These are phyloP conservation scores for Macadamia integrifolia DNA, from an alignment of 164 flowering plant genomes.

Conservation along the genomic window DNA sequence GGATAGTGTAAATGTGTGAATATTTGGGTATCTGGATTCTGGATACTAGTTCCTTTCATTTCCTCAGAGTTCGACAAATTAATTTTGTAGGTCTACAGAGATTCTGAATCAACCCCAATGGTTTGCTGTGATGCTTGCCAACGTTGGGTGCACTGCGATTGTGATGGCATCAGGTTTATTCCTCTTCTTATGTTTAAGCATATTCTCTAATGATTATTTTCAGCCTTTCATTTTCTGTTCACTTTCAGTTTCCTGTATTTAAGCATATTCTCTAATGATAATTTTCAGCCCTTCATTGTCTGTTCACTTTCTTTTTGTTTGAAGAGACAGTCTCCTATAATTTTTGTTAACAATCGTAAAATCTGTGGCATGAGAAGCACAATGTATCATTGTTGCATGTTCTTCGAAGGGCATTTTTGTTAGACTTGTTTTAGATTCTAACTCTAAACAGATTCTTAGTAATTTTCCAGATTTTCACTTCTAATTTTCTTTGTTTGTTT, in stretches of 20 bases:
- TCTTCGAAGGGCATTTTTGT: not conserved
- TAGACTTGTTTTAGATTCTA: too few relatives aligned
- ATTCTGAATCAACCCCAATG: constrained; percentile 98
- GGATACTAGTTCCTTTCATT: not conserved
- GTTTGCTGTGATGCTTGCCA: constrained; percentile 98
- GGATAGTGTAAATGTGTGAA: not conserved
- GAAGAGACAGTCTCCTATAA: too few relatives aligned
- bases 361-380: not conserved
- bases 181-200: not conserved
- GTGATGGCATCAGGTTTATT: constrained; percentile 92
- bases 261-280: not conserved
- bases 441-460: too few relatives aligned
- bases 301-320: not conserved
- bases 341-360: not conserved
- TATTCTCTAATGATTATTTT: not conserved
- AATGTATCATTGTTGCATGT: not conserved
- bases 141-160: constrained; percentile 96
- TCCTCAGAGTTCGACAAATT: not conserved
- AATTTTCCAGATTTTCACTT: too few relatives aligned
- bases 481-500: too few relatives aligned
- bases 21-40: not conserved
- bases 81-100: constrained; percentile 84
- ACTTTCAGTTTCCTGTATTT: not conserved
- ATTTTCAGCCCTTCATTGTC: not conserved
- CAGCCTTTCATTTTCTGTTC: not conserved